Base-by-base conservation (phyloP, 129 eudicot species). In the Helianthus tuberosus region DNA sequence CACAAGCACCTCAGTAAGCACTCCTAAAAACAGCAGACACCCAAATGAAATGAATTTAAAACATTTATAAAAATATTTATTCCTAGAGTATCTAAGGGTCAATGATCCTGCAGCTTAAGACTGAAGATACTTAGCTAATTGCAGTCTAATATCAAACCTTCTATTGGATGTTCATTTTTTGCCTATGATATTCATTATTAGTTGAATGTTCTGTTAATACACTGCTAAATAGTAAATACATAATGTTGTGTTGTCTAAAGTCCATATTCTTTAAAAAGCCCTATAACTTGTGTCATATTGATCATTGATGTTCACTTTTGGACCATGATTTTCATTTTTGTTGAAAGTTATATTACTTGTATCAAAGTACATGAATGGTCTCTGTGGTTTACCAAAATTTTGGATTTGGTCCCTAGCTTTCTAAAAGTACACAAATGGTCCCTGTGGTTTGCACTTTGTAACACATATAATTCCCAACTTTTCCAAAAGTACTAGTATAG, bases 271-370 rank as follows among this genome's bases (percentile, higher is more conserved):
- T 25, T 25, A 16, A 69, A 69, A 69, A n/a, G 20, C 32, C 63
- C 51, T 13, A 15, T 32, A 69, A 69, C n/a, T 69, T 48, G 6
- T 11, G 46, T 58, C 55, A 38, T 13, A 23, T 58, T 57, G 39
- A 25, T 14, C n/a, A n/a, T n/a, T n/a, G n/a, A n/a, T n/a, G 11
- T 23, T 46, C 49, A 59, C 13, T 39, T 57, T 59, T 73, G 46
- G 68, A 59, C 48, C 29, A 73, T 47, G 13, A 41, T 48, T 44
- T 73, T 61, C 27, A 1, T 61, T 73, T 59, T 44, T 47, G 57
- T n/a, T n/a, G n/a, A n/a, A n/a, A n/a, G n/a, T n/a, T n/a, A n/a
- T n/a, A n/a, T n/a, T n/a, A n/a, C n/a, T n/a, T n/a, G n/a, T n/a
- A n/a, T n/a, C n/a, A n/a, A 20, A 20, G 23, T 20, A 20, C 0